Percentiles rank a stretch among this genome's conserved stretches.
phyloP scores from a whole-genome alignment of 1,139 yeast genomes.

The Meyerozyma athensensis region DNA sequence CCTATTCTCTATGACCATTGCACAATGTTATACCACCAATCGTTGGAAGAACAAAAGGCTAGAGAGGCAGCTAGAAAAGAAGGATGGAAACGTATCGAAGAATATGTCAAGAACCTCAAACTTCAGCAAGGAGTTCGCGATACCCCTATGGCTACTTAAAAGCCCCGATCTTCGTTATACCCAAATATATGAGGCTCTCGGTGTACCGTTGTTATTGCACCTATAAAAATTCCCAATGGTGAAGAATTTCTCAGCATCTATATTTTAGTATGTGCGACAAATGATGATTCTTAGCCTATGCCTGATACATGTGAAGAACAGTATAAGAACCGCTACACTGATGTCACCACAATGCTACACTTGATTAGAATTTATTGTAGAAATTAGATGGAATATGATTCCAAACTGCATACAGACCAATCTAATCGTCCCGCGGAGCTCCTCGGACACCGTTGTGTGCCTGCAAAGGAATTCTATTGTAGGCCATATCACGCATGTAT shows the following conservation, averaged over 20 bases:
- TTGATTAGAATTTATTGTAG: not conserved
- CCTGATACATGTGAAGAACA: conserved; percentile 3
- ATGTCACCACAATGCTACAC: not conserved
- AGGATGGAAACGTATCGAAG: conserved; percentile 73
- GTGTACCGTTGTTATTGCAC: not conserved
- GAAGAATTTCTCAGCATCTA: not conserved
- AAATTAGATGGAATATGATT: too few relatives aligned
- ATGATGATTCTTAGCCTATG: conserved; percentile 4
- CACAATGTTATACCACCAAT: conserved; percentile 76
- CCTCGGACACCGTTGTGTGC: too few relatives aligned
- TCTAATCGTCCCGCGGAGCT: conserved; percentile 3
- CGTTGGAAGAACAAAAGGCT: conserved; percentile 59
- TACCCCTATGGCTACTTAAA: not conserved
- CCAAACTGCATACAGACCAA: too few relatives aligned
- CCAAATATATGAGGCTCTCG: not conserved
- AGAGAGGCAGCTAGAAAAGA: conserved; percentile 60
- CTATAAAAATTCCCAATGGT: not conserved
- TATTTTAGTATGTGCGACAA: not conserved
- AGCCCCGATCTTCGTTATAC: not conserved
- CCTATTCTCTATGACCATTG: conserved; percentile 91
- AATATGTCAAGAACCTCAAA: conserved; percentile 42
- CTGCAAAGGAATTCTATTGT: too few relatives aligned
- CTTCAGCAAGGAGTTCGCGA: conserved; percentile 7
- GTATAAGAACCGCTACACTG: conserved; percentile 6
- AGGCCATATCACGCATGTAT: too few relatives aligned